Base-by-base conservation (phyloP, 192 early-diverging fungal species). In the Linnemannia exigua region DNA sequence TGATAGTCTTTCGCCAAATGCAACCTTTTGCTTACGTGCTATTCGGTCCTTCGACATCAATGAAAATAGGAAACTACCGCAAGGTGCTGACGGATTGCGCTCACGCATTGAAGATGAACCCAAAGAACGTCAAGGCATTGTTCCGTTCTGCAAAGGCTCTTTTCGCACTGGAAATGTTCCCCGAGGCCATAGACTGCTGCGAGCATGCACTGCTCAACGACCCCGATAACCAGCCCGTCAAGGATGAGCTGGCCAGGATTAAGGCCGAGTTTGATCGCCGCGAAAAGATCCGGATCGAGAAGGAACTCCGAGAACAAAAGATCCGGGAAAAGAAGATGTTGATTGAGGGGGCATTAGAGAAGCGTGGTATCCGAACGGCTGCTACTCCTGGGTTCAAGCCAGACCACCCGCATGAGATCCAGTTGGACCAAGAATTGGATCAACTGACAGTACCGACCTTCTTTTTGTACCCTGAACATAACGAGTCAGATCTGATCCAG, bases 381-480 rank as follows among this genome's bases (percentile, higher is more conserved):
- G 79, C 84, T 17, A 89, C 87, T 7, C 80, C 82, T 7, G 80
- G 81, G 2, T 86, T 79, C 37, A 79, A 69, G 46, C 80, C 72
- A 8, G 63, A 89, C 70, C 81, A 90, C 84, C 72, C 83, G 67
- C 87, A 94, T 82, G 89, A 89, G 77, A 88, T 95, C 28, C 74
- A 90, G 54, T 81, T 96, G 66, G 91, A 94, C 70, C 76, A 87
- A 25, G 91, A 91, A 0, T 19, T 74, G 61, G 90, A 92, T 28
- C 90, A 89, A 28, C 80, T 99, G 19, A 89, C 92, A 12, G 94
- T 94, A 90, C 99, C 99, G 0, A 96, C 97, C 7, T 89, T 96
- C 41, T 97, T 99, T 74, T 87, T 99, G 82, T 99, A 99, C 84
- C 99, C 99, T 33, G 97, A 99, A 88, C 88, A 94, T 79, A 94